A percentile compares a stretch with the other conserved stretches of the same genome.
Evolutionary conservation across 2,329 filamentous ascomycete genomes (phyloP).

Genomic region (Xylariaceae sp.): DNA sequence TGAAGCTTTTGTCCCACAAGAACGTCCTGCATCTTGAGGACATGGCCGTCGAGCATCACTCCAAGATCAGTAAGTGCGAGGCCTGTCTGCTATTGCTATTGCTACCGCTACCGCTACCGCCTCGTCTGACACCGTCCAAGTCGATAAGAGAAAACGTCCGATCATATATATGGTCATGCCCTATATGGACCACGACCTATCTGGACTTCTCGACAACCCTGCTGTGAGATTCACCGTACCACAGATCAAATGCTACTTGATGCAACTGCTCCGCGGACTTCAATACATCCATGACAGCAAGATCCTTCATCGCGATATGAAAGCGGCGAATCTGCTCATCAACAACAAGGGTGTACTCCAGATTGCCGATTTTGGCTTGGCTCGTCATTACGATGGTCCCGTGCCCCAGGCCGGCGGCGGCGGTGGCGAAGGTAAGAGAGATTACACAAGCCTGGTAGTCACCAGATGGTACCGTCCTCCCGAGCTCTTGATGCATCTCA

Average conservation of each 20-base stretch:
- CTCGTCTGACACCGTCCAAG: constrained; percentile 36
- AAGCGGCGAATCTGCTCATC: constrained; percentile 95
- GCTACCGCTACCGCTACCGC: too few relatives aligned
- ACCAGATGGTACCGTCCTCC: constrained; percentile 97
- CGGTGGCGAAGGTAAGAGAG: constrained; percentile 79
- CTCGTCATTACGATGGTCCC: constrained; percentile 85
- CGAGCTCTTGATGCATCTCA: constrained; percentile 82
- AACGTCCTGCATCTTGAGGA: constrained; percentile 88
- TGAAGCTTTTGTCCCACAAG: constrained; percentile 89
- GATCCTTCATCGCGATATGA: constrained; percentile 97
- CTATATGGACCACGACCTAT: constrained; percentile 99
- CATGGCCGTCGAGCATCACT: constrained; percentile 84
- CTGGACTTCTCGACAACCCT: constrained; percentile 92
- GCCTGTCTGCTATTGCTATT: not conserved
- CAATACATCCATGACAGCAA: constrained; percentile 85
- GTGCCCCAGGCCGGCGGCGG: constrained; percentile 74
- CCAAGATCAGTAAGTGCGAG: constrained; percentile 28
- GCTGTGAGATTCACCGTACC: constrained; percentile 81
- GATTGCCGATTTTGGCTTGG: constrained; percentile 95
- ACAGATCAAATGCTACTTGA: constrained; percentile 97
- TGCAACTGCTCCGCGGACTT: constrained; percentile 86
- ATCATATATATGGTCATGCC: constrained; percentile 99
- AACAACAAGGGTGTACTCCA: constrained; percentile 91
- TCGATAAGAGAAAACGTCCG: constrained; percentile 74
- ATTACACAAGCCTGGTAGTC: constrained; percentile 96